These are phyloP conservation scores for Colletotrichum tamarilloi DNA, from an alignment of 2,329 filamentous ascomycete species.

Conservation along the genomic window DNA sequence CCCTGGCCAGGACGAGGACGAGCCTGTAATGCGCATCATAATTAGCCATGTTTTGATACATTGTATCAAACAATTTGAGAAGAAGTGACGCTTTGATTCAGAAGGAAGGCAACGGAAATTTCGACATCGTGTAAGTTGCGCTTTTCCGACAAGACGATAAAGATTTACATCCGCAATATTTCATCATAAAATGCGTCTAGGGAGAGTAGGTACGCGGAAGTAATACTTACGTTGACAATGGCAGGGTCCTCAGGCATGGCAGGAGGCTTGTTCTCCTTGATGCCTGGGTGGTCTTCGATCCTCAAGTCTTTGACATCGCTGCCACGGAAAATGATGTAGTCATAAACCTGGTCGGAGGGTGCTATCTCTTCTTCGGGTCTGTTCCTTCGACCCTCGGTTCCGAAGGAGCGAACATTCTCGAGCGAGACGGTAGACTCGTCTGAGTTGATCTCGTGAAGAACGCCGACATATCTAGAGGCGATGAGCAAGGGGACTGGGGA, in stretches of 20 bases:
- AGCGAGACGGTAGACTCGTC: conserved; percentile 96
- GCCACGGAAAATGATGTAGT: conserved; percentile 98
- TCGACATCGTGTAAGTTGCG: conserved; percentile 92
- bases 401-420: conserved; percentile 94
- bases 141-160: conserved; percentile 81
- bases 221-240: conserved; percentile 91
- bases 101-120: conserved; percentile 99
- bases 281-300: conserved; percentile 84
- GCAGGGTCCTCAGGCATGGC: conserved; percentile 93
- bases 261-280: conserved; percentile 79
- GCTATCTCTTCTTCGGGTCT: conserved; percentile 85
- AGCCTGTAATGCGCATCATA: conserved; percentile 48
- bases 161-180: conserved; percentile 97
- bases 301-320: conserved; percentile 98
- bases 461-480: conserved; percentile 84
- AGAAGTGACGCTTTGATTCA: conserved; percentile 65
- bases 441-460: conserved; percentile 97
- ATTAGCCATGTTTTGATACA: conserved; percentile 39
- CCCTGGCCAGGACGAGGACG: conserved; percentile 50
- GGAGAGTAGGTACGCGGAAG: conserved; percentile 31
- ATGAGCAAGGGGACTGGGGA: conserved; percentile 29
- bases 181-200: conserved; percentile 74
- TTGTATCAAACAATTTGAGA: neutral
- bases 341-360: conserved; percentile 89
- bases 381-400: conserved; percentile 89